Conservation (phyloP, 2,329 filamentous ascomycete species). For the Pseudodiploospora longispora region DNA sequence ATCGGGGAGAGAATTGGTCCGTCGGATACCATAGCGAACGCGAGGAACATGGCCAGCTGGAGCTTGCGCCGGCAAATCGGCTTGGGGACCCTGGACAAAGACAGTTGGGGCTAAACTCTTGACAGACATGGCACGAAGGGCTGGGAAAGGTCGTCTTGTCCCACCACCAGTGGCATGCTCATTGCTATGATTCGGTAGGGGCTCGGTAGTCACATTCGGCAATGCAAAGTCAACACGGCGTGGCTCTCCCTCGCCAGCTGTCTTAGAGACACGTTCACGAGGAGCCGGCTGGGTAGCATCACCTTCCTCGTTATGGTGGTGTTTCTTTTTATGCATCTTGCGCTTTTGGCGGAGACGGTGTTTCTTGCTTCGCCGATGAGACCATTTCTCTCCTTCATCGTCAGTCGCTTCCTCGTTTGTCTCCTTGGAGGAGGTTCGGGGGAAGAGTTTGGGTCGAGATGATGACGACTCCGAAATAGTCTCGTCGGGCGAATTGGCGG, state of each 20-base stretch:
- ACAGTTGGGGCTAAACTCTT: conserved; percentile 65
- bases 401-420: conserved; percentile 37
- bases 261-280: conserved; percentile 11
- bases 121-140: conserved; percentile 52
- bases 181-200: conserved; percentile 18
- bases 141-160: conserved; percentile 39
- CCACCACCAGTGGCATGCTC: conserved; percentile 14
- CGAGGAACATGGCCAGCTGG: conserved; percentile 43
- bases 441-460: conserved; percentile 26
- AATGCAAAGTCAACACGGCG: conserved; percentile 53
- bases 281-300: conserved; percentile 20
- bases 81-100: conserved; percentile 44
- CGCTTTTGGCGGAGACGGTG: conserved; percentile 29
- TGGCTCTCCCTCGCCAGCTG: conserved; percentile 30
- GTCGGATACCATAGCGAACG: conserved; percentile 57
- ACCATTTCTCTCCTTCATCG: conserved; percentile 28
- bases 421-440: conserved; percentile 28
- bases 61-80: conserved; percentile 15
- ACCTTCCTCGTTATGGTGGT: conserved; percentile 24
- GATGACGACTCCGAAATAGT: conserved; percentile 29
- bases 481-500: conserved; percentile 28
- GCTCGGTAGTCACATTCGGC: conserved; percentile 16
- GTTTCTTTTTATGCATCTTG: conserved; percentile 38
- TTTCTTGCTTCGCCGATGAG: conserved; percentile 23
- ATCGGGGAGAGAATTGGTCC: conserved; percentile 68